Evolutionary conservation across 2,329 filamentous ascomycete genomes (phyloP), one percentile per base, ranked within the genome.

Genomic region (Calonectria fujianensis): DNA sequence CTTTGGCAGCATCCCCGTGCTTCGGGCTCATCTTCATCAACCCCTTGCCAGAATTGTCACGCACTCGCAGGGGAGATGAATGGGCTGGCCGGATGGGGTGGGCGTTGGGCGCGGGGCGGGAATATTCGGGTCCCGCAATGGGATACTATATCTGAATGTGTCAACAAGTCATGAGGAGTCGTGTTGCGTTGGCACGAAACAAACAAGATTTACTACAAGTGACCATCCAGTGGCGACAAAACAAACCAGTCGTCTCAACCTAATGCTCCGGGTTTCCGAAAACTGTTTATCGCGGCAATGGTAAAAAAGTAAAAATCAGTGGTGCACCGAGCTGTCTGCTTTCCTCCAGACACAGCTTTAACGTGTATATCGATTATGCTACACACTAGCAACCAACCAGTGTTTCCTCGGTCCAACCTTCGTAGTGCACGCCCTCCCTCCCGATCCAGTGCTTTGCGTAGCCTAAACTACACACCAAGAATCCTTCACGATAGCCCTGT

Each of bases 381-480:
- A 48, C 61, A 48, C 39, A 65, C 65, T 50, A 52, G 54, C 65
- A 54, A 29, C 48, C 50, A 54, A 54, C 35, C 32, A 68, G 18
- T 20, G 37, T 39, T 27, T 54, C 50, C 48, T 63, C 52, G 37
- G 57, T 63, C 27, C 54, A 63, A 27, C 48, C 18, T 32, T 37
- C 37, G 18, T 24, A 61, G 63, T 29, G 63, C 65, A 68, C 50
- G 37, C 57, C 29, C 57, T 14, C 39, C 31, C 50, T 35, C 39
- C 57, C 37, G 37, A 45, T 35, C 51, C 37, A 61, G 68, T 70
- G 27, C 29, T 48, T 39, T 57, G 54, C 57, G 20, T 66, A 51
- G 65, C 66, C 39, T 31, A 63, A 71, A 57, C 65, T 41, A 66
- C 61, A 35, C 37, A 45, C n/a, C 66, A 50, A 69, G 48, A 35